phyloP scores from a whole-genome alignment of 176 grass and related monocot species.

The Musa itinerans region DNA sequence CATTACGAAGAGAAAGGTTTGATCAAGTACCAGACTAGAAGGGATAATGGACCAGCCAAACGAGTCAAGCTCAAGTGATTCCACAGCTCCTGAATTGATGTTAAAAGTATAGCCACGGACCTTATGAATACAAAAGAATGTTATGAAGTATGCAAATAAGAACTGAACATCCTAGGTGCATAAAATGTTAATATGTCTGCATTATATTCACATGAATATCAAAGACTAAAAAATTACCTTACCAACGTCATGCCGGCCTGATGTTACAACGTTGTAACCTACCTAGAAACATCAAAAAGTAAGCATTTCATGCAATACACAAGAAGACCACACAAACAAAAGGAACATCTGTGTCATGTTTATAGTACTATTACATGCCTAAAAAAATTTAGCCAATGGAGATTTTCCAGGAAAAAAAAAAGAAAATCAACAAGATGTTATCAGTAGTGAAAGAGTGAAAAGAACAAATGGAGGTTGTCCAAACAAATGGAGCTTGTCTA shows the following conservation, averaged over 20 bases:
- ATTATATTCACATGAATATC: conserved; percentile 18
- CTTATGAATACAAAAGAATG: conserved; percentile 27
- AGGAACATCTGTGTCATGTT: background rate
- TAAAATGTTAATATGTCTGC: background rate
- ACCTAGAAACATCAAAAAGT: conserved; percentile 39
- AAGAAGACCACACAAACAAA: background rate
- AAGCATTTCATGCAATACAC: conserved; percentile 9
- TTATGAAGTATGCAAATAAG: conserved; percentile 6
- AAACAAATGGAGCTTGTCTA: too few relatives aligned
- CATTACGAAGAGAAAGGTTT: background rate
- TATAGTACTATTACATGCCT: background rate
- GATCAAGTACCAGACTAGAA: conserved; percentile 59
- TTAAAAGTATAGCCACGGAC: conserved; percentile 88
- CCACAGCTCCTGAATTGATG: conserved; percentile 71
- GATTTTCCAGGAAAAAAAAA: background rate
- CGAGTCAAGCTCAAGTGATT: conserved; percentile 87
- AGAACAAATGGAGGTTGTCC: too few relatives aligned
- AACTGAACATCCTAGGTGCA: background rate
- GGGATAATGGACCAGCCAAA: conserved; percentile 79
- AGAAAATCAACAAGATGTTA: background rate
- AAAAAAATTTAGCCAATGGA: background rate
- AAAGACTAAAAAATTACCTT: conserved; percentile 56
- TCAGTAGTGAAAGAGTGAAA: too few relatives aligned
- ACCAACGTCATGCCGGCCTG: conserved; percentile 51
- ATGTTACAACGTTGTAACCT: conserved; percentile 75